Conservation (phyloP, 495 filamentous ascomycete genomes). For the Lasiosphaeria miniovina region DNA sequence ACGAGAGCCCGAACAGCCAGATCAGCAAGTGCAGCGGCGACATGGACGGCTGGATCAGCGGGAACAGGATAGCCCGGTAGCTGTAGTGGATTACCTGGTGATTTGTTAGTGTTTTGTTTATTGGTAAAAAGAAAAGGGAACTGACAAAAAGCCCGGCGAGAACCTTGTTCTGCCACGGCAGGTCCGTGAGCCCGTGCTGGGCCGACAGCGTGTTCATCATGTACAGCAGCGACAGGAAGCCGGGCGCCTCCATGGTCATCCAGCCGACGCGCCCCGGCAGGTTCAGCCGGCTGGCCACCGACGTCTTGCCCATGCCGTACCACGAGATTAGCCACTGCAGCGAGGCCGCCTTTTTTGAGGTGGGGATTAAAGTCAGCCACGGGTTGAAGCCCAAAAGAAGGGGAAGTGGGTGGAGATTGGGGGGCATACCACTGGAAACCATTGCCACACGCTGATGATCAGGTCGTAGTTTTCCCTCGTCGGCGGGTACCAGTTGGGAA, state of each 20-base stretch:
- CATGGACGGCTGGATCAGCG: conserved; percentile 83
- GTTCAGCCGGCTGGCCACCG: conserved; percentile 66
- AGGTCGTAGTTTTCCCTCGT: conserved; percentile 49
- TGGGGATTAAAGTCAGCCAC: neutral
- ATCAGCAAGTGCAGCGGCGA: conserved; percentile 74
- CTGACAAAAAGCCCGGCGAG: conserved; percentile 58
- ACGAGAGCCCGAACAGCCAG: conserved; percentile 56
- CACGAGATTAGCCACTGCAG: conserved; percentile 62
- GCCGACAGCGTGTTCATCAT: conserved; percentile 64
- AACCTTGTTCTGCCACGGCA: conserved; percentile 68
- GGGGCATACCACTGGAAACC: conserved; percentile 40
- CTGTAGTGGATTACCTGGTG: conserved; percentile 67
- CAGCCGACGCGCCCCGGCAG: conserved; percentile 85
- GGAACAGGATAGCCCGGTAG: conserved; percentile 81
- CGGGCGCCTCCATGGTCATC: conserved; percentile 80
- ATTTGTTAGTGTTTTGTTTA: neutral
- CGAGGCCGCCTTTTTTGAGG: conserved; percentile 47
- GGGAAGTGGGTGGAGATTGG: neutral
- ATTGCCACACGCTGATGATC: conserved; percentile 52
- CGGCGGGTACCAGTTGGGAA: conserved; percentile 51
- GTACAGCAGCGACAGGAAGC: conserved; percentile 74
- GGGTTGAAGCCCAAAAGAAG: neutral
- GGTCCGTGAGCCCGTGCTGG: conserved; percentile 42
- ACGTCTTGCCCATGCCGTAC: conserved; percentile 87
- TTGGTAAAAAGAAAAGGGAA: neutral